Conservation (phyloP, 2,329 filamentous ascomycete genomes). For the Emmonsiellopsis sp. region DNA sequence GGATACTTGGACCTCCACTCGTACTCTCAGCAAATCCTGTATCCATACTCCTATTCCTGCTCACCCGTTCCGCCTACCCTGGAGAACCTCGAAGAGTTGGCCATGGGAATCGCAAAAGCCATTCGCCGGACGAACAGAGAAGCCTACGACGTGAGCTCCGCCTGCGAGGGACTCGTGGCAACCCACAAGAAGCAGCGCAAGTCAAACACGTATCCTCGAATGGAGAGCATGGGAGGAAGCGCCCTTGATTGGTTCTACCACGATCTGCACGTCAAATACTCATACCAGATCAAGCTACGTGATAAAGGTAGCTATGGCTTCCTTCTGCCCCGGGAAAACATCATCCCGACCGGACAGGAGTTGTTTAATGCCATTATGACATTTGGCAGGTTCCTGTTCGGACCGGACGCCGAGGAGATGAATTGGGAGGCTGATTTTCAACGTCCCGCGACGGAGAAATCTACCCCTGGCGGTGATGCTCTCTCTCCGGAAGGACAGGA, state of each 20-base stretch:
- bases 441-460: neutral
- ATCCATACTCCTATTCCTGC: constrained; percentile 86
- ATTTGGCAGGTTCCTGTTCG: constrained; percentile 59
- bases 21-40: constrained; percentile 90
- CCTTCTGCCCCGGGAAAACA: constrained; percentile 74
- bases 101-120: constrained; percentile 76
- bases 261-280: constrained; percentile 69
- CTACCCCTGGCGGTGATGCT: neutral
- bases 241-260: constrained; percentile 95
- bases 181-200: constrained; percentile 19
- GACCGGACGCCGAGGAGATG: constrained; percentile 1
- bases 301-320: constrained; percentile 95
- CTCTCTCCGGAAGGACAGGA: neutral
- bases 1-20: constrained; percentile 85
- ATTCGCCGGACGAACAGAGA: constrained; percentile 74
- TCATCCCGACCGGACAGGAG: constrained; percentile 83
- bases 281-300: constrained; percentile 86
- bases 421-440: constrained; percentile 10
- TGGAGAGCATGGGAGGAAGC: constrained; percentile 72
- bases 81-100: constrained; percentile 88
- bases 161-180: constrained; percentile 69
- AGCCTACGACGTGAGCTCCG: constrained; percentile 67
- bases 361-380: constrained; percentile 74
- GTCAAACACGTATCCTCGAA: constrained; percentile 38
- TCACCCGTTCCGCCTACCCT: constrained; percentile 66